Percentiles rank a stretch among this genome's conserved stretches.
Conservation (phyloP, 1,284 basidiomycete species). For the Ceratobasidium sp. region DNA sequence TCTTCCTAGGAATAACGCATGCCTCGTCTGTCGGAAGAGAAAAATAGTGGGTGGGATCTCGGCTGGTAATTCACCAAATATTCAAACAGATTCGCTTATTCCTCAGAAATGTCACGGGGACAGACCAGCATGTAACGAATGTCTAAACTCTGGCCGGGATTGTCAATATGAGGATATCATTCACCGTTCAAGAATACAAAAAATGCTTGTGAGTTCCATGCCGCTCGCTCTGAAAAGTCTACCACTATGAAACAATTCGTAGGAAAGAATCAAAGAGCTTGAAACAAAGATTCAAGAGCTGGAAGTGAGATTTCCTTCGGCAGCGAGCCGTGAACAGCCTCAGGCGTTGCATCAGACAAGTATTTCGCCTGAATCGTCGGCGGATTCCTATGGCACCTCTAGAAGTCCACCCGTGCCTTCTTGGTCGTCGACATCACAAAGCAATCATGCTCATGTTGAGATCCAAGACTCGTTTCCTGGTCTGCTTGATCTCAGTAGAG, state of each 20-base stretch:
- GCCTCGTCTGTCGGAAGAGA: constrained; percentile 17
- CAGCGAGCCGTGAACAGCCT: neutral
- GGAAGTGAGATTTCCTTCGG: neutral
- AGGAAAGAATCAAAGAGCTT: constrained; percentile 27
- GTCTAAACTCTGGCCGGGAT: neutral
- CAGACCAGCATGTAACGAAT: constrained; percentile 27
- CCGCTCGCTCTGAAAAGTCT: neutral
- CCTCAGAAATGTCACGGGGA: constrained; percentile 20
- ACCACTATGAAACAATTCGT: neutral
- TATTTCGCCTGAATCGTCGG: neutral
- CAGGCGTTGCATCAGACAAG: neutral
- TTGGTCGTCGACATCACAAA: neutral
- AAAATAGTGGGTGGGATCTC: neutral
- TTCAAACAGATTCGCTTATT: neutral
- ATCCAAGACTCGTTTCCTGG: neutral
- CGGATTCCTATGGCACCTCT: neutral
- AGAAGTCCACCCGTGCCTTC: neutral
- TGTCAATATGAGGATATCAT: constrained; percentile 19
- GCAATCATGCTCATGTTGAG: neutral
- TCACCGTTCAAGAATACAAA: neutral
- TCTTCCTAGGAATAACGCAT: constrained; percentile 18
- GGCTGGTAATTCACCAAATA: neutral
- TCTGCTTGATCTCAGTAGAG: neutral
- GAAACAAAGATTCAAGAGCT: constrained; percentile 4
- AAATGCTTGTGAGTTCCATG: constrained; percentile 1